These are phyloP conservation scores for Fomes fomentarius DNA, from an alignment of 1,284 basidiomycete species.

Conservation along the genomic window DNA sequence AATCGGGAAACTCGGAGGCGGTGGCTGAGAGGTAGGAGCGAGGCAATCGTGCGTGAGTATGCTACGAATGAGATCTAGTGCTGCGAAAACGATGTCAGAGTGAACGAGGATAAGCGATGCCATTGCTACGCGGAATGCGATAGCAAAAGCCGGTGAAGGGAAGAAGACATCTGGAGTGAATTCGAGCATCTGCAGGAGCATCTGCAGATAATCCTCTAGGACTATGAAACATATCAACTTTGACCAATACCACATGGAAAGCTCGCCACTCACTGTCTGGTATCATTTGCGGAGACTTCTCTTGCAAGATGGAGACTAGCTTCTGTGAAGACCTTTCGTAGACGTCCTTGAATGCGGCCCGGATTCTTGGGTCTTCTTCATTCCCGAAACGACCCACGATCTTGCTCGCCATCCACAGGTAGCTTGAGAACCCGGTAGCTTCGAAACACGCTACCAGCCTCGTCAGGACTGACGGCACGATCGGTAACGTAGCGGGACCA, in stretches of 20 bases:
- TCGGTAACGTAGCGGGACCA: constrained; percentile 63
- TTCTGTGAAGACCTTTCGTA: constrained; percentile 79
- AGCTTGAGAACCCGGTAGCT: constrained; percentile 82
- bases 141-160: constrained; percentile 73
- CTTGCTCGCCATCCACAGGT: constrained; percentile 95
- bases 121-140: constrained; percentile 77
- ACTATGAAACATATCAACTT: constrained; percentile 52
- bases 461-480: constrained; percentile 73
- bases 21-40: constrained; percentile 41
- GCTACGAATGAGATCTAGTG: constrained; percentile 80
- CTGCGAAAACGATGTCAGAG: constrained; percentile 78
- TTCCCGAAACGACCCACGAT: constrained; percentile 75
- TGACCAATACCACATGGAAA: neutral
- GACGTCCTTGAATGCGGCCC: constrained; percentile 60
- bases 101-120: constrained; percentile 81
- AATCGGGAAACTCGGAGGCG: constrained; percentile 63
- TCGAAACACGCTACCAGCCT: constrained; percentile 84
- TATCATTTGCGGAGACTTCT: constrained; percentile 69
- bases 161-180: constrained; percentile 79
- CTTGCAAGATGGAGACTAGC: constrained; percentile 67
- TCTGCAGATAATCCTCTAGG: constrained; percentile 92
- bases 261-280: constrained; percentile 70
- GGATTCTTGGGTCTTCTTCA: constrained; percentile 55
- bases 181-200: constrained; percentile 74
- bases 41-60: constrained; percentile 78